A percentile compares a stretch with the other conserved stretches of the same genome.
Conservation (phyloP, 2,329 filamentous ascomycete species). For the Arthrobotrys iridis region DNA sequence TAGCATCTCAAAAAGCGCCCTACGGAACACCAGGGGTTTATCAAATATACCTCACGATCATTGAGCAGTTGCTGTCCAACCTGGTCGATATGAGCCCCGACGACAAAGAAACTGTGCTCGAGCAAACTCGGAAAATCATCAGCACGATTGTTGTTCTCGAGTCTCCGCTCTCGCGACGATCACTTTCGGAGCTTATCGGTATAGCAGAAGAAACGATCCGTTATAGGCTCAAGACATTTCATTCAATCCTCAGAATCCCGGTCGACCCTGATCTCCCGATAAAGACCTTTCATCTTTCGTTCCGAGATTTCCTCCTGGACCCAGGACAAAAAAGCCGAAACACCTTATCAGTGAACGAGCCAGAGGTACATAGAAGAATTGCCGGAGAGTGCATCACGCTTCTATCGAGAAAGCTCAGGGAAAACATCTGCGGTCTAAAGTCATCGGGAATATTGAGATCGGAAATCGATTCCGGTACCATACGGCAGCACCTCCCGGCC, state of each 20-base stretch:
- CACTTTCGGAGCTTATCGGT: neutral
- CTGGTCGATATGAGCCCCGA: neutral
- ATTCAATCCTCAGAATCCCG: neutral
- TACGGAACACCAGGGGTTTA: neutral
- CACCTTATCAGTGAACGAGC: neutral
- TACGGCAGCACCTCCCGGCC: neutral
- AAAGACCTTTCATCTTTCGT: neutral
- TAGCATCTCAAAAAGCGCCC: neutral
- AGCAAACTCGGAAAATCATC: neutral
- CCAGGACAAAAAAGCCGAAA: neutral
- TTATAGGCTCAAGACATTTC: neutral
- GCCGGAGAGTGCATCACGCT: neutral
- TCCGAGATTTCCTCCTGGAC: neutral
- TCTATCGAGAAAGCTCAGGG: neutral
- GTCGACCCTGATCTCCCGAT: neutral
- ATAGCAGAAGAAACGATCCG: neutral
- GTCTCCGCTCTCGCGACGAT: neutral
- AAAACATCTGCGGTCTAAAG: neutral
- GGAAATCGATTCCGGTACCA: neutral
- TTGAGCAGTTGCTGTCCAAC: neutral
- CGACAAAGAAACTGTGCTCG: neutral
- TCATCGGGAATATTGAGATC: neutral
- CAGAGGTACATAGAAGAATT: neutral
- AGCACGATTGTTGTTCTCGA: conserved; percentile 8
- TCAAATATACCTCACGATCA: neutral